phyloP scores from a whole-genome alignment of 2,329 filamentous ascomycete species.

The Rhinocladiella similis region DNA sequence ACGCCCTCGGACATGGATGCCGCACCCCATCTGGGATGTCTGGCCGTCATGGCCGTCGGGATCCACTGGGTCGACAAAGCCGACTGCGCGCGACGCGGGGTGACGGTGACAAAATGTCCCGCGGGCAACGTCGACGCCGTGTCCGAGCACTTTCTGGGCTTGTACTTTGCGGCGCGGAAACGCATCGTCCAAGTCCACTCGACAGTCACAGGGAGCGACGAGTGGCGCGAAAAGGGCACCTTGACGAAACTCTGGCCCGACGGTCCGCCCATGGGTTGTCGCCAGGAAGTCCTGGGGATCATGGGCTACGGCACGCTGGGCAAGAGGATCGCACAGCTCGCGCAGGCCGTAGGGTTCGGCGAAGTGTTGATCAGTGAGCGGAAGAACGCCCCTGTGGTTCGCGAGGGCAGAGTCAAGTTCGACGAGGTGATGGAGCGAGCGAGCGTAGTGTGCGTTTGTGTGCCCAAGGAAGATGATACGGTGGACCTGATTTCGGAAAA shows the following conservation, averaged over 20 bases:
- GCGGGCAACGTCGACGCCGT: conserved; percentile 51
- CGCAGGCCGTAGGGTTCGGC: conserved; percentile 47
- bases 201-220: conserved; percentile 34
- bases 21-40: conserved; percentile 45
- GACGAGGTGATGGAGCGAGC: conserved; percentile 33
- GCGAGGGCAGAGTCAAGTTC: conserved; percentile 29
- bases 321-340: conserved; percentile 48
- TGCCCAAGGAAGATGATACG: conserved; percentile 35
- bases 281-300: conserved; percentile 51
- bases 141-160: conserved; percentile 51
- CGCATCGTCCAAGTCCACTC: conserved; percentile 41
- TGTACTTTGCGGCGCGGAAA: conserved; percentile 51
- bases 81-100: conserved; percentile 43
- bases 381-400: conserved; percentile 35
- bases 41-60: conserved; percentile 50
- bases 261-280: conserved; percentile 45
- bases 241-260: conserved; percentile 34
- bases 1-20: conserved; percentile 42
- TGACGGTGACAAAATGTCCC: conserved; percentile 49
- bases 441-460: conserved; percentile 35
- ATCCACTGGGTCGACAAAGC: conserved; percentile 49
- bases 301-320: conserved; percentile 53
- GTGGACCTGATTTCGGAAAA: conserved; percentile 36
- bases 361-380: conserved; percentile 51
- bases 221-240: conserved; percentile 44